phyloP scores from a whole-genome alignment of 768 basidiomycete genomes.

The Austroboletus festivus region DNA sequence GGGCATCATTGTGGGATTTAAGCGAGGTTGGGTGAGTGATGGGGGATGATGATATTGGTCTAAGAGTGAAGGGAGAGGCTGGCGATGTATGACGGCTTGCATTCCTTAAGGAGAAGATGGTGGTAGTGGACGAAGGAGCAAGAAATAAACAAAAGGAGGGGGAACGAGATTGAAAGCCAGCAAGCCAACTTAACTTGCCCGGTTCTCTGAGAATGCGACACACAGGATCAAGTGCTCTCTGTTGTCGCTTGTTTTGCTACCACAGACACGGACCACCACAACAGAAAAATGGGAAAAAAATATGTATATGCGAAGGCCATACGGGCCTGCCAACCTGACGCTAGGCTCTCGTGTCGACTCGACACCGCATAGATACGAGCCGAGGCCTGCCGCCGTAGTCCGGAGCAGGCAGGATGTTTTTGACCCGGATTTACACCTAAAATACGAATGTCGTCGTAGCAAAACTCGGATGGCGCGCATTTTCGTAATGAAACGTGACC shows the following conservation, averaged over 20 bases:
- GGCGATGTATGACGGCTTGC: conserved; percentile 69
- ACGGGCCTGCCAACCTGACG: too few species aligned
- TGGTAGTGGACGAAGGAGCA: conserved; percentile 22
- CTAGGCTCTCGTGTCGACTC: too few species aligned
- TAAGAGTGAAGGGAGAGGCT: conserved; percentile 57
- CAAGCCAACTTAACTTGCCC: conserved; percentile 31
- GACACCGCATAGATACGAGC: neutral
- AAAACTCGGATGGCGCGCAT: neutral
- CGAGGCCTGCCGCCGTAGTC: neutral
- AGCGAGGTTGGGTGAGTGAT: conserved; percentile 42
- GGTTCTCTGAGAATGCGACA: conserved; percentile 31
- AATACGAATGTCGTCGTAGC: conserved; percentile 8
- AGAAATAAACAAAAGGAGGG: conserved; percentile 11
- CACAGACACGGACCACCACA: conserved; percentile 10
- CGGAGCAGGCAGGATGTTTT: neutral
- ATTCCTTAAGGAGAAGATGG: conserved; percentile 61
- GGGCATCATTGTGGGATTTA: conserved; percentile 60
- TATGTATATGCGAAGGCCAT: neutral
- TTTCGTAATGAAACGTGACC: conserved; percentile 29
- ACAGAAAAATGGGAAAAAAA: neutral
- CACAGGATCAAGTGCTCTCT: conserved; percentile 32
- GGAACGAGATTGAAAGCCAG: conserved; percentile 36
- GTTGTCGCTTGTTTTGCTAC: conserved; percentile 28
- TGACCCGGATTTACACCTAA: conserved; percentile 4
- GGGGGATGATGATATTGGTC: conserved; percentile 66